These are phyloP conservation scores for Rosa chinensis DNA, from an alignment of 306 rosid genomes.

Conservation along the genomic window DNA sequence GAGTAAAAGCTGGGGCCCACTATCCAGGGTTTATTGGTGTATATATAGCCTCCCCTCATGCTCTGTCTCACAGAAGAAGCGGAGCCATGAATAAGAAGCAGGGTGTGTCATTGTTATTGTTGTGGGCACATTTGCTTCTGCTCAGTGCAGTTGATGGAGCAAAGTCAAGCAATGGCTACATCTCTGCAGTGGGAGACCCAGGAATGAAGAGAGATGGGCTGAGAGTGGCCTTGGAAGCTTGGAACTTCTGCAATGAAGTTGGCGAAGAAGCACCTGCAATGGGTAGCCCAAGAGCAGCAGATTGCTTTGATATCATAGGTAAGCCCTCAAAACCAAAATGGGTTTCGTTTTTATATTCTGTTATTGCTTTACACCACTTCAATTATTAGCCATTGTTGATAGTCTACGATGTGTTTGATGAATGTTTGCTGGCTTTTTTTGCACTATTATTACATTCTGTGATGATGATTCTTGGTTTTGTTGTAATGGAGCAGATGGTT, in stretches of 20 bases:
- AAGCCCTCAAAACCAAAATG: conserved; percentile 7
- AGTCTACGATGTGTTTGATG: background rate
- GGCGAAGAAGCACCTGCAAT: conserved; percentile 70
- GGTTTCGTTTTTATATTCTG: background rate
- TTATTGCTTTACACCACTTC: background rate
- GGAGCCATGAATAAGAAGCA: conserved; percentile 19
- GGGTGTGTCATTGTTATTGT: conserved; percentile 27
- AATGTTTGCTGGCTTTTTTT: background rate
- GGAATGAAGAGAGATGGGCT: conserved; percentile 77
- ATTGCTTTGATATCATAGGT: conserved; percentile 74
- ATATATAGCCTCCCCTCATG: conserved; percentile 18
- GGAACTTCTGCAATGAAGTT: conserved; percentile 95
- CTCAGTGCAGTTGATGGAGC: conserved; percentile 20
- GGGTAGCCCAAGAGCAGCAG: conserved; percentile 88
- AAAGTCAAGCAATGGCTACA: conserved; percentile 16
- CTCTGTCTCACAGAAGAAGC: conserved; percentile 18
- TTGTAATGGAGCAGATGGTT: conserved; percentile 40
- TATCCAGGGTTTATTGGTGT: background rate
- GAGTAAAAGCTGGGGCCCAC: background rate
- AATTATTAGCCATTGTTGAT: background rate
- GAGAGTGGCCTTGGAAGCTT: conserved; percentile 86
- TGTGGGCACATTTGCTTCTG: conserved; percentile 32
- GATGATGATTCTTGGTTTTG: background rate
- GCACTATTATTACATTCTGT: background rate
- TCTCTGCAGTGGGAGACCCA: conserved; percentile 76